Evolutionary conservation across 1,284 basidiomycete species (phyloP).

Genomic region (Meira miltonrushii): DNA sequence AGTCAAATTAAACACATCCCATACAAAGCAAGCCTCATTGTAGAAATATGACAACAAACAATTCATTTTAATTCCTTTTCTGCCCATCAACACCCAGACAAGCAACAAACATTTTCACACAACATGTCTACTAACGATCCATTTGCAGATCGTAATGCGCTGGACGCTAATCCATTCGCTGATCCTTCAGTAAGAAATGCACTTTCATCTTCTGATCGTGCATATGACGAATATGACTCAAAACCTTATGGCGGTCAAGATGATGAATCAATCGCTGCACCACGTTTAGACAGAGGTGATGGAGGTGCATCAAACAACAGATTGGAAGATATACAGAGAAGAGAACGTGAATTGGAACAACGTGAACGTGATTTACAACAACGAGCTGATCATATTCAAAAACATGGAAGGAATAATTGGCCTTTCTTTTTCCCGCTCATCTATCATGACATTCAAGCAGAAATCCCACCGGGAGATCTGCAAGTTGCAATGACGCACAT

Average conservation of each 20-base stretch:
- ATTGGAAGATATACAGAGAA: conserved; percentile 63
- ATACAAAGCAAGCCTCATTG: too few relatives aligned
- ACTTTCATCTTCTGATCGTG: conserved; percentile 28
- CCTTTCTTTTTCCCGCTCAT: conserved; percentile 86
- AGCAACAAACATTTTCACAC: background rate
- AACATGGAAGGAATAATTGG: conserved; percentile 81
- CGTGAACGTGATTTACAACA: conserved; percentile 66
- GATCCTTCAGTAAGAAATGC: conserved; percentile 52
- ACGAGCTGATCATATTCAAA: conserved; percentile 64
- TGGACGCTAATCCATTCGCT: conserved; percentile 53
- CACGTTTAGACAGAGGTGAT: conserved; percentile 18
- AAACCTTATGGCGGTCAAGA: conserved; percentile 12
- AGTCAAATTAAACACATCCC: too few relatives aligned
- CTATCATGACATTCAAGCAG: conserved; percentile 82
- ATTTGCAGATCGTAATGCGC: conserved; percentile 39
- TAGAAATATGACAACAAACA: too few relatives aligned
- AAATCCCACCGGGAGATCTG: conserved; percentile 72
- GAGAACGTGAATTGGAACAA: conserved; percentile 73
- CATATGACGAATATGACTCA: conserved; percentile 27
- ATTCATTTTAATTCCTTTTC: too few relatives aligned
- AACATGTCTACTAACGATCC: conserved; percentile 21
- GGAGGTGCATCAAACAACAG: conserved; percentile 47
- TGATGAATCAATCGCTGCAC: background rate
- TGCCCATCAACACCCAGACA: too few relatives aligned
- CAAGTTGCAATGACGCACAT: conserved; percentile 74